Conservation (phyloP, 192 early-diverging fungal genomes). For the Coemansia sp. region DNA sequence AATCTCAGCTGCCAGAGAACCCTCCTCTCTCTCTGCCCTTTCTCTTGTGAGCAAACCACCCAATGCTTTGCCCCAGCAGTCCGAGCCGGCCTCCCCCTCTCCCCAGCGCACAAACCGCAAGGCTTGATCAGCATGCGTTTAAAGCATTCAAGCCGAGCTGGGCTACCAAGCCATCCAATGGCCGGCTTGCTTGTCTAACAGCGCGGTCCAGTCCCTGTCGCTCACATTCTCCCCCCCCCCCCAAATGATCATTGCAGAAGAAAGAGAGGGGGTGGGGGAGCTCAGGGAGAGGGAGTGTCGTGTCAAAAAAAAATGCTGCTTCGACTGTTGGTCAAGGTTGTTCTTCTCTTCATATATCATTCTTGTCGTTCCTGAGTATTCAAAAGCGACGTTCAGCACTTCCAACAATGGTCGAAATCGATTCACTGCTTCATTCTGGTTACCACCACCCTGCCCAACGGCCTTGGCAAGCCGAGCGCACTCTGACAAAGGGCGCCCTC, state of each 20-base stretch:
- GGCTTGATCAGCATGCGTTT: background rate
- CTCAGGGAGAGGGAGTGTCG: background rate
- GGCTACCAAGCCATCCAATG: background rate
- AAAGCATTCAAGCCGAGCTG: background rate
- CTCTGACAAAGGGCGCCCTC: conserved; percentile 70
- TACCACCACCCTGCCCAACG: conserved; percentile 80
- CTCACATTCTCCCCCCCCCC: too few relatives aligned
- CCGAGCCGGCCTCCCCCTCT: background rate
- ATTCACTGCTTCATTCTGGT: conserved; percentile 84
- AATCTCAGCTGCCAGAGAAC: background rate
- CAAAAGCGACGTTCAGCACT: background rate
- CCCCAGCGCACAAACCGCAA: background rate
- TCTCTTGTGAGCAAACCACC: background rate
- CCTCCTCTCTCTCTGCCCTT: background rate
- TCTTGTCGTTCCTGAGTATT: background rate
- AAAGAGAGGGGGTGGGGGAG: background rate
- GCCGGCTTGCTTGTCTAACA: background rate
- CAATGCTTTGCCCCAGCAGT: background rate
- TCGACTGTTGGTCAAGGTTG: too few relatives aligned
- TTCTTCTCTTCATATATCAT: background rate
- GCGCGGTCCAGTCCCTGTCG: background rate
- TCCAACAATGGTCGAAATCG: conserved; percentile 46
- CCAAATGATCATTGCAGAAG: background rate
- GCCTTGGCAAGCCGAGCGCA: conserved; percentile 73
- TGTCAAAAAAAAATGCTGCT: background rate